Base-by-base conservation (phyloP, 2,329 filamentous ascomycete genomes). In the Aaosphaeria pasadenensis region DNA sequence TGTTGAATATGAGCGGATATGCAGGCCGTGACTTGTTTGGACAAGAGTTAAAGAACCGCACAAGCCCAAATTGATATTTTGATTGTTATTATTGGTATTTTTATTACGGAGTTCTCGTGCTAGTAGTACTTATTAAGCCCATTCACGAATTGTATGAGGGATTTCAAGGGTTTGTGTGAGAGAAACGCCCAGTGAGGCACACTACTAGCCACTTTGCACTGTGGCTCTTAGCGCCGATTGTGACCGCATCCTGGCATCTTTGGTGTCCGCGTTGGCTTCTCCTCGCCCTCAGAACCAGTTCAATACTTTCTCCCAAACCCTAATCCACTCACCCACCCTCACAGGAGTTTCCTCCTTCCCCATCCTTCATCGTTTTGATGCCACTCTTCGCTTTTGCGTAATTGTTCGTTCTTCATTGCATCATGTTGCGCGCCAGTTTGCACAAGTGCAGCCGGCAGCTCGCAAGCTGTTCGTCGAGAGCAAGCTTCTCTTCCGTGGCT, bases 361-460 rank as follows among this genome's bases (percentile, higher is more conserved):
- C 46, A 30, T 47, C 41, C 32, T 44, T 40, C 39, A 11, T 47
- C 9, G 11, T 43, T 66, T 67, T 63, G 55, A 68, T 67, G 64
- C 52, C 54, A 56, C 51, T 57, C 55, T 50, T 58, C 54, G 52
- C 52, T 46, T 52, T 29, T 7, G 7, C 30, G 24, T 47, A 44
- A 47, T 48, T 56, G 51, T 41, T 45, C 49, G 43, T 13, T 36
- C 31, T 39, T 50, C 46, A 45, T 56, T 58, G 56, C 75, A 80
- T 72, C 76, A 90, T 90, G 87, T 80, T 89, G 80, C 84, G 85
- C 76, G 82, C 80, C 71, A 82, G 84, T 58, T 73, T 89, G 59
- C 79, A 79, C 63, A 80, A 80, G 73, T 82, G 83, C 72, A 80
- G 83, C 77, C 78, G 79, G 68, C 81, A 81, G 77, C 80, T 88